Evolutionary conservation across 2,329 filamentous ascomycete species (phyloP), one percentile per base, ranked within the genome.

Genomic region (Ceratocystis alfenasii): DNA sequence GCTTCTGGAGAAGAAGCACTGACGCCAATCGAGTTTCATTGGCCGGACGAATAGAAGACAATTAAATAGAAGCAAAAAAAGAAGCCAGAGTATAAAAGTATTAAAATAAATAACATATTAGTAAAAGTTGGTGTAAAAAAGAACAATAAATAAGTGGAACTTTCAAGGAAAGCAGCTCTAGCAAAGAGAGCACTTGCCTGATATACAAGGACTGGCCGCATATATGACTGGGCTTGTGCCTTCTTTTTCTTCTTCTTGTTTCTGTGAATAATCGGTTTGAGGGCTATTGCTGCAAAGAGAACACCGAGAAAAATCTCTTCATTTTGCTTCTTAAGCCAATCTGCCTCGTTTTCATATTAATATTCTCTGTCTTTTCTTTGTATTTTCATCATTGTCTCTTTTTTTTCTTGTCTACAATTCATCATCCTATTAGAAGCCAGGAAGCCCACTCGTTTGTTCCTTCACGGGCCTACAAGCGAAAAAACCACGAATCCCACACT

Each of bases 281-380:
- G 50, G 22, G 20, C 55, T 41, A 53, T 33, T 53, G 28, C 48
- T 36, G 17, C 28, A 36, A 36, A 28, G 17, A 59, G 55, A 53
- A 22, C 6, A 10, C 10, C 20, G 25, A 33, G 53, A 57, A 57
- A 57, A 30, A 55, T 57, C 55, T 59, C 25, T 59, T 59, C 28
- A 33, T 59, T 59, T 59, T n/a, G 36, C 12, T 41, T 15, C 12
- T 2, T 15, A 41, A 41, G 36, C 36, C 36, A 12, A 15, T 36
- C 8, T 36, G 12, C 10, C 30, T 17, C 10, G 61, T 64, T 68
- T 55, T 69, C 62, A 30, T 53, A 67, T 60, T 65, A 45, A 61
- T 64, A 65, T 65, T 59, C 62, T 60, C 63, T 44, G 15, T 46
- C 68, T 63, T 46, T 45, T 36, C 45, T 33, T 41, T 28, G 22